Percentiles rank a stretch among this genome's conserved stretches.
phyloP scores from a whole-genome alignment of 331 rosid genomes.

The Stylosanthes scabra region DNA sequence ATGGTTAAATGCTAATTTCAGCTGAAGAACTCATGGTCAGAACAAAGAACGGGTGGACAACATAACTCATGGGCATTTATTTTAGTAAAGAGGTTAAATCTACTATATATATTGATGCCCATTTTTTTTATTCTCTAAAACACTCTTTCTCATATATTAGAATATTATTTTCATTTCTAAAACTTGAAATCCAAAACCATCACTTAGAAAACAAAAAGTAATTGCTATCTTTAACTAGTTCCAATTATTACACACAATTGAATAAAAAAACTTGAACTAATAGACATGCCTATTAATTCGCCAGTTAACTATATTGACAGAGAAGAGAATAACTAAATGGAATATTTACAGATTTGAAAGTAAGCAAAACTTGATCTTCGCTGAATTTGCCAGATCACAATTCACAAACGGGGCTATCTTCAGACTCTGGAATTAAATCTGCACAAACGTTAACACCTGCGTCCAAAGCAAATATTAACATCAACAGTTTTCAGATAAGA shows the following conservation, averaged over 20 bases:
- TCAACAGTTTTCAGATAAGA: constrained; percentile 23
- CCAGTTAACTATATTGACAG: constrained; percentile 34
- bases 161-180: too few species aligned
- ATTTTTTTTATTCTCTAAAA: too few species aligned
- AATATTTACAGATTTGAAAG: constrained; percentile 62
- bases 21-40: constrained; percentile 26
- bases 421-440: constrained; percentile 42
- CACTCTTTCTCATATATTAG: too few species aligned
- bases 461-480: constrained; percentile 32
- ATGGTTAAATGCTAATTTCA: constrained; percentile 40
- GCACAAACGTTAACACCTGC: constrained; percentile 52
- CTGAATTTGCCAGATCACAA: constrained; percentile 46
- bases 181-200: too few species aligned
- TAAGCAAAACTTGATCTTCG: constrained; percentile 41
- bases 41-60: background rate
- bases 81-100: constrained; percentile 35
- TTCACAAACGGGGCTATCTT: constrained; percentile 35
- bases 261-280: too few species aligned
- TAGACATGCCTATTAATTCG: too few species aligned
- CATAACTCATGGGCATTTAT: constrained; percentile 48
- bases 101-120: too few species aligned
- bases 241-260: too few species aligned
- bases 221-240: too few species aligned
- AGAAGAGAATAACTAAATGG: constrained; percentile 36
- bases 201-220: too few species aligned